These are phyloP conservation scores for Podospora pseudocomata DNA, from an alignment of 495 filamentous ascomycete genomes.

Conservation along the genomic window DNA sequence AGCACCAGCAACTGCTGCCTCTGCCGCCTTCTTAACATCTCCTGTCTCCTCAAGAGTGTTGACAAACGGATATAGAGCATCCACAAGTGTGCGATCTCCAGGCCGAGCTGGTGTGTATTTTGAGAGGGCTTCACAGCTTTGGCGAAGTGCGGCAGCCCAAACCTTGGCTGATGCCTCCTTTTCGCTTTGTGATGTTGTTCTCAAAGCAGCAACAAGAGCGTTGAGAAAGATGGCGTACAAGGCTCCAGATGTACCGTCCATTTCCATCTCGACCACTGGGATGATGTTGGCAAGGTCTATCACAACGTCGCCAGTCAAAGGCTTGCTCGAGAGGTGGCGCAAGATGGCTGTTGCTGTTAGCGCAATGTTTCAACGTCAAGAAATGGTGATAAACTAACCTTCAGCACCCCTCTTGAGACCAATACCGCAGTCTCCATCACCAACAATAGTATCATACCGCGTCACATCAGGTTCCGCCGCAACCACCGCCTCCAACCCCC, in stretches of 20 bases:
- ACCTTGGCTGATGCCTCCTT: slow-evolving; percentile 50
- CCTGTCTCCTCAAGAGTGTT: slow-evolving; percentile 59
- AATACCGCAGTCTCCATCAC: slow-evolving; percentile 93
- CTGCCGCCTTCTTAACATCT: slow-evolving; percentile 65
- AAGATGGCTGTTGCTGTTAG: slow-evolving; percentile 56
- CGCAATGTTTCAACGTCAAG: neutral
- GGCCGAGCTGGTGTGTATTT: slow-evolving; percentile 87
- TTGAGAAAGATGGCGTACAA: slow-evolving; percentile 96
- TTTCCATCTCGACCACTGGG: slow-evolving; percentile 77
- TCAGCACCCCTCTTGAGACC: slow-evolving; percentile 88
- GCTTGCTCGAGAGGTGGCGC: slow-evolving; percentile 54
- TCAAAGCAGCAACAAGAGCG: slow-evolving; percentile 73
- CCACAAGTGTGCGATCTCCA: slow-evolving; percentile 87
- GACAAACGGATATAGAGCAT: slow-evolving; percentile 86
- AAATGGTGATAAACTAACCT: slow-evolving; percentile 42
- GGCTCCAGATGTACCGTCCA: slow-evolving; percentile 96
- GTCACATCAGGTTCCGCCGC: slow-evolving; percentile 80
- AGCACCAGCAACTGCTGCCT: slow-evolving; percentile 70
- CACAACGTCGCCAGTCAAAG: slow-evolving; percentile 64
- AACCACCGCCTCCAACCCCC: slow-evolving; percentile 69
- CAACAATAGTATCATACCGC: slow-evolving; percentile 84
- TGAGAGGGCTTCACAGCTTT: slow-evolving; percentile 65
- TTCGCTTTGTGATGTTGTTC: slow-evolving; percentile 42
- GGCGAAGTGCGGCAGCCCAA: slow-evolving; percentile 72
- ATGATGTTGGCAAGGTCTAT: slow-evolving; percentile 70